Base-by-base conservation (phyloP, 139 green algal genomes). In the Spirogloea muscicola region DNA sequence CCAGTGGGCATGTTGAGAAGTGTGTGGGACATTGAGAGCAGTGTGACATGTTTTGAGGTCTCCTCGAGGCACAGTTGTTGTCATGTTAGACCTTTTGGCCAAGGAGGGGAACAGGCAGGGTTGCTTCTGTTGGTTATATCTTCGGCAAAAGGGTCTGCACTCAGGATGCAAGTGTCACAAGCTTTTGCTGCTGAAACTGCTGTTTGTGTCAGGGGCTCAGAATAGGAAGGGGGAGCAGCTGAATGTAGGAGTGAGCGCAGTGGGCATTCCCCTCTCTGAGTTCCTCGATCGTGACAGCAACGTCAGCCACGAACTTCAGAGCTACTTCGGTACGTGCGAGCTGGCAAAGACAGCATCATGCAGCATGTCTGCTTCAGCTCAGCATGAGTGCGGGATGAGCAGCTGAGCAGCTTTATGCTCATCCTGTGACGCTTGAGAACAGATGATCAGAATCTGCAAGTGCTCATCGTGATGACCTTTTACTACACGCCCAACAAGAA, bases 401-500 rank as follows among this genome's bases (percentile, higher is more conserved):
- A 16, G 55, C 55, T 13, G 33, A 13, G 55, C 55, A 13, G 33
- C 10, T 9, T 16, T 64, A 13, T 41, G 13, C 13, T 27, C 13
- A 10, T 64, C 10, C 31, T 38, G 55, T 64, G 55, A n/a, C n/a
- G 10, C 55, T 64, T 64, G 29, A 13, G 10, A 21, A 64, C 55
- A 64, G 55, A 10, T 9, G 27, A 36, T 10, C n/a, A 37, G 13
- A 36, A 36, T 6, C 59, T 68, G 25, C 59, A 68, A 5, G 59
- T 68, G 59, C 27, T 68, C 33, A 21, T 68, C 5, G 27, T 68
- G 6, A 68, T 68, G 59, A 27, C 59, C 5, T 31, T 68, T 6
- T 68, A 68, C 59, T 43, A 51, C 59, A 42, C 59, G 10, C 59
- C 59, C 59, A 27, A 29, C 59, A 68, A 68, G 6, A 68, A 68